Evolutionary conservation across 768 basidiomycete genomes (phyloP), one percentile per base, ranked within the genome.

Genomic region (Mycena galopus): DNA sequence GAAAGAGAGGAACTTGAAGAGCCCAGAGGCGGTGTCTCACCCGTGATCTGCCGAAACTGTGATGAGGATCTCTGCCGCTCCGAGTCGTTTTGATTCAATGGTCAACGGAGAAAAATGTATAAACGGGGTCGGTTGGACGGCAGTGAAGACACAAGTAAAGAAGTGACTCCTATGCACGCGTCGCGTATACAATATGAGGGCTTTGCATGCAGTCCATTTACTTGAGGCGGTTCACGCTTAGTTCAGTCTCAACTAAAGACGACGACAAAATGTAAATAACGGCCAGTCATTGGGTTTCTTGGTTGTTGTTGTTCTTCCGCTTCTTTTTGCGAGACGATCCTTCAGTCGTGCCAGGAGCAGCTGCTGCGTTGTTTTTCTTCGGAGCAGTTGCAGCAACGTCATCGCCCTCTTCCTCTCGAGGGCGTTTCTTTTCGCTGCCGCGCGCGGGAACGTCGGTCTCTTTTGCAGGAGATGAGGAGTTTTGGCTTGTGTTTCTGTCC

Each of bases 301-400:
- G 67, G 29, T 59, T 67, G 29, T 51, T 64, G 51, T 69, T 69
- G 73, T 79, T 80, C 59, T 79, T 81, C 37, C 79, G 76, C 58
- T 79, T 80, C 76, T 82, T 82, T 65, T 82, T 81, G 65, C 77
- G 78, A 1, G 73, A 71, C 58, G 76, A 73, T 21, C 67, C 69
- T 21, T 72, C 69, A n/a, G 33, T 71, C 25, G 50, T 30, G 27
- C 29, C 51, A 25, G 29, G n/a, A 25, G 58, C 19, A 10, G 39
- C 17, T 7, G 47, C 8, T 7, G 47, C 8, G n/a, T 7, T 35
- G 32, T 21, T 55, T 0, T 42, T 32, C 42, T 62, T 68, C 58
- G n/a, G 57, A 37, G 44, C 14, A 1, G 25, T 23, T 33, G 14
- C 68, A 14, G 30, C 29, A 17, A 68, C 2, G 44, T 19, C 72